phyloP scores from a whole-genome alignment of 106 monocot genomes.

The Dioscorea zingiberensis region DNA sequence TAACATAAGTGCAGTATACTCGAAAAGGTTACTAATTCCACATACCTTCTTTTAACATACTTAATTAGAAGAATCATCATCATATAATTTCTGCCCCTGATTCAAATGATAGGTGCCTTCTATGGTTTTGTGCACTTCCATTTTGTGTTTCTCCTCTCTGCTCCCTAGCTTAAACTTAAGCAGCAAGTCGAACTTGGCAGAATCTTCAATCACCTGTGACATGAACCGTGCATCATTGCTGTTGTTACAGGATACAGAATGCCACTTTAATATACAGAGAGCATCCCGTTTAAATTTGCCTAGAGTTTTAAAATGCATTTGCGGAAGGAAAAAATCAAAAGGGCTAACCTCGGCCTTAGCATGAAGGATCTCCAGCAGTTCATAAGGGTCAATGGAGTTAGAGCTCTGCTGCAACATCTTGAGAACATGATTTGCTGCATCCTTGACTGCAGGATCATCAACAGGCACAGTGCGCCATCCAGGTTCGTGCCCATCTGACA shows the following conservation, averaged over 20 bases:
- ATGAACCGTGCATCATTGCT: too few relatives aligned
- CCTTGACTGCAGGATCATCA: constrained; percentile 2
- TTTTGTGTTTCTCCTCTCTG: constrained; percentile 82
- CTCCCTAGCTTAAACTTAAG: constrained; percentile 75
- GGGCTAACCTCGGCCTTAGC: constrained; percentile 92
- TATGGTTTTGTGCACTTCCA: constrained; percentile 82
- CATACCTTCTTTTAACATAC: too few relatives aligned
- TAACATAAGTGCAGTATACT: too few relatives aligned
- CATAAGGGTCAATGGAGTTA: constrained; percentile 65
- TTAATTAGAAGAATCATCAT: too few relatives aligned
- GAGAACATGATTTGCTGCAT: constrained; percentile 81
- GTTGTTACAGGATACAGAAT: too few relatives aligned
- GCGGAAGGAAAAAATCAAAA: too few relatives aligned
- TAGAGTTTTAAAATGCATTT: too few relatives aligned
- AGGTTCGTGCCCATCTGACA: too few relatives aligned
- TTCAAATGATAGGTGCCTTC: constrained; percentile 70
- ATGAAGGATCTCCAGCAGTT: constrained; percentile 62
- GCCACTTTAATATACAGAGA: too few relatives aligned
- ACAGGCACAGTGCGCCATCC: too few relatives aligned
- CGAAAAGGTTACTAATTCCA: too few relatives aligned
- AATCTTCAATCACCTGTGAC: constrained; percentile 62
- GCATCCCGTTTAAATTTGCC: too few relatives aligned
- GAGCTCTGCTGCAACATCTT: constrained; percentile 64
- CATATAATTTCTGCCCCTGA: constrained; percentile 53
- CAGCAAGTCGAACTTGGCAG: constrained; percentile 78